Evolutionary conservation across 352 stramenopile genomes (phyloP), one percentile per base, ranked within the genome.

Genomic region (Peronosclerospora sorghi): DNA sequence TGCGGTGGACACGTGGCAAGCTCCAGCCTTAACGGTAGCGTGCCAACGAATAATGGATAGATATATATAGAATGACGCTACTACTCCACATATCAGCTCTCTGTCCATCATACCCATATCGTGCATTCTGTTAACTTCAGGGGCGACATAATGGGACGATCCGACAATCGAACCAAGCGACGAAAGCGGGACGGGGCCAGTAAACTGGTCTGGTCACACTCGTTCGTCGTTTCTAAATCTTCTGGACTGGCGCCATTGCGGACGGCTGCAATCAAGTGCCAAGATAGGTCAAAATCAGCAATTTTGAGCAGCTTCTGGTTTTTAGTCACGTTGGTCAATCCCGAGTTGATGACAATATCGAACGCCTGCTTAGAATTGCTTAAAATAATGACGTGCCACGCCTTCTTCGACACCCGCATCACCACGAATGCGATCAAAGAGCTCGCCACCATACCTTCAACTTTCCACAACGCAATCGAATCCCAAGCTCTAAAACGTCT

Each of bases 61-160:
- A n/a, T n/a, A n/a, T n/a, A n/a, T n/a, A n/a, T 18, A 97, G 34
- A 35, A 97, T 97, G 13, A 97, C 87, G 21, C 90, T 89, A 41
- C 87, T 83, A 19, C 81, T 95, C 86, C 86, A 97, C 65, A 94
- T 91, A 56, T 97, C 90, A 1, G 85, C 86, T 48, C 97, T 96
- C 27, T 72, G 69, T 4, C 86, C 86, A 48, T 96, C 86, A 51
- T 96, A 96, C 19, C 86, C 86, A 54, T 86, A 86, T 0, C 77
- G 71, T 8, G 77, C 73, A 41, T 87, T 89, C 55, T 89, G 72
- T 36, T 98, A 76, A 15, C 98, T 91, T 59, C 98, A 94, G 0
- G 95, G 95, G 95, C 95, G 10, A 97, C 91, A 52, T 98, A 98
- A 43, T 98, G 93, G 7, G 95, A 94, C 9, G 91, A 97, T 3